Evolutionary conservation across 2,329 filamentous ascomycete species (phyloP).

Genomic region (Fusarium pilosicola): DNA sequence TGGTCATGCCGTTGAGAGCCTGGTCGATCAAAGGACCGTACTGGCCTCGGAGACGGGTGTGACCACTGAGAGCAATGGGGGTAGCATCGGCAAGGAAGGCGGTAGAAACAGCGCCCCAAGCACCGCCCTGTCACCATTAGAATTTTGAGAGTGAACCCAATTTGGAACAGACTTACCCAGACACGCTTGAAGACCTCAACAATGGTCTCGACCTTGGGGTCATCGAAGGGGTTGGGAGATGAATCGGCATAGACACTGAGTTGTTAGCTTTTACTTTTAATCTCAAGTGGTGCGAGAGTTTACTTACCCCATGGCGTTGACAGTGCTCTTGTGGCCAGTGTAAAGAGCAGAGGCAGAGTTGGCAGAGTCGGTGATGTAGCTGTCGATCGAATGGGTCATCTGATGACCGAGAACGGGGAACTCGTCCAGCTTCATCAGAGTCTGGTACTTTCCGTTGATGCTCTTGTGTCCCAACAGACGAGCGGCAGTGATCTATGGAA

Average conservation of each 20-base stretch:
- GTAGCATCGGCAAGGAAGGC: slow-evolving; percentile 85
- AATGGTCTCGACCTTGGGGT: slow-evolving; percentile 88
- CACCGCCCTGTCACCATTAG: slow-evolving; percentile 55
- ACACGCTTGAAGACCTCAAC: slow-evolving; percentile 80
- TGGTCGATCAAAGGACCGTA: slow-evolving; percentile 81
- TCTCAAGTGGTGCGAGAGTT: not conserved
- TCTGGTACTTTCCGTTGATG: slow-evolving; percentile 86
- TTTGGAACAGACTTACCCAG: slow-evolving; percentile 57
- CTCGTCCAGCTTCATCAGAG: slow-evolving; percentile 78
- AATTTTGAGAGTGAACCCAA: not conserved
- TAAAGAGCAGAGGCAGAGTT: slow-evolving; percentile 87
- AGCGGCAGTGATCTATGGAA: slow-evolving; percentile 72
- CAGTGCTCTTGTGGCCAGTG: slow-evolving; percentile 83
- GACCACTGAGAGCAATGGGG: slow-evolving; percentile 77
- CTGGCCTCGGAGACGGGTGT: slow-evolving; percentile 74
- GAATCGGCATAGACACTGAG: slow-evolving; percentile 78
- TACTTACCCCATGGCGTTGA: slow-evolving; percentile 77
- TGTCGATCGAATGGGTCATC: slow-evolving; percentile 88
- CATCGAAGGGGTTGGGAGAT: slow-evolving; percentile 77
- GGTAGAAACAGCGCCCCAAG: slow-evolving; percentile 78
- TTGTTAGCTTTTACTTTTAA: slow-evolving; percentile 2
- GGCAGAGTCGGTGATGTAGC: slow-evolving; percentile 86
- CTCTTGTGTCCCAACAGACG: slow-evolving; percentile 83
- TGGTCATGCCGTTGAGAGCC: slow-evolving; percentile 77
- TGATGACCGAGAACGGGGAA: slow-evolving; percentile 89